phyloP scores from a whole-genome alignment of 257 asterid genomes.

The Penstemon barbatus region DNA sequence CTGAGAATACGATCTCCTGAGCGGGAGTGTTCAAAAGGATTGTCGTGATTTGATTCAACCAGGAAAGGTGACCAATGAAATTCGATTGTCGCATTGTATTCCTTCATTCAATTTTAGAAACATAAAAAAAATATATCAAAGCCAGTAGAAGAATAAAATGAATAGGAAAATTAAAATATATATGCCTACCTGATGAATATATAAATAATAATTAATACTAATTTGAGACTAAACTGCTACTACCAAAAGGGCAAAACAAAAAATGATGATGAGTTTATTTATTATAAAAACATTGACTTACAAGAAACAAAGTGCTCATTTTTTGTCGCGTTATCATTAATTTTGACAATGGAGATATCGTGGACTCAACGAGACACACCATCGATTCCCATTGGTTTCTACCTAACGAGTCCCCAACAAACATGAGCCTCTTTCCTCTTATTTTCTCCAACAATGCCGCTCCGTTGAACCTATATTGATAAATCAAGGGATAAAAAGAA shows the following conservation, averaged over 20 bases:
- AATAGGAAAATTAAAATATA: neutral
- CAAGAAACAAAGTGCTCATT: slow-evolving; percentile 41
- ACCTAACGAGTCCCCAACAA: slow-evolving; percentile 77
- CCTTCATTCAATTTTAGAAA: slow-evolving; percentile 39
- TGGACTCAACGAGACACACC: slow-evolving; percentile 60
- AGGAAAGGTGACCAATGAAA: slow-evolving; percentile 87
- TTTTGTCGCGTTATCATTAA: neutral
- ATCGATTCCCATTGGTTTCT: slow-evolving; percentile 67
- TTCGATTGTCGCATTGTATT: slow-evolving; percentile 70
- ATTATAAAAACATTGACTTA: slow-evolving; percentile 29
- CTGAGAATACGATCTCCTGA: slow-evolving; percentile 47
- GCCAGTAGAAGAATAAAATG: neutral
- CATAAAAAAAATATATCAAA: neutral
- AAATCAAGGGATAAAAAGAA: neutral
- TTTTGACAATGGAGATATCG: slow-evolving; percentile 38
- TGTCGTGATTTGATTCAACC: slow-evolving; percentile 81
- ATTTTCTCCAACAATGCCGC: slow-evolving; percentile 53
- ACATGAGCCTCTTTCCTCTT: slow-evolving; percentile 57
- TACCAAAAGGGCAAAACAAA: neutral
- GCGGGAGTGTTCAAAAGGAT: slow-evolving; percentile 41
- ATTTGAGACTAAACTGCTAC: neutral
- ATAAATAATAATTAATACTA: neutral
- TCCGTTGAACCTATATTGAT: slow-evolving; percentile 52
- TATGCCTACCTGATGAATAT: neutral
- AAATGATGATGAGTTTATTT: neutral